phyloP scores from a whole-genome alignment of 176 grass and related monocot genomes.

The Puya raimondii region DNA sequence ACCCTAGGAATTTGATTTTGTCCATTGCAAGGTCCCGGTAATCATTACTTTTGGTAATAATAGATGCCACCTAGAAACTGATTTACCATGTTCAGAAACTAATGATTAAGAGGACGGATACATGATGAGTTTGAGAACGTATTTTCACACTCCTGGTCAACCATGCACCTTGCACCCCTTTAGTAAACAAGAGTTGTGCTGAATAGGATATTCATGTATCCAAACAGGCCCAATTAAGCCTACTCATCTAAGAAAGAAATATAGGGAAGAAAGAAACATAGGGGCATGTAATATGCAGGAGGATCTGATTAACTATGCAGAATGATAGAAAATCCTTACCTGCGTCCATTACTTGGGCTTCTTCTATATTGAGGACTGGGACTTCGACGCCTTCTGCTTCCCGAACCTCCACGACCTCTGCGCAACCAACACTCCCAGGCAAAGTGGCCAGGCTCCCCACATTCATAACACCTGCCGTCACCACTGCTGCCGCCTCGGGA shows the following conservation, averaged over 20 bases:
- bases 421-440: constrained; percentile 12
- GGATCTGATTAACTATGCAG: background rate
- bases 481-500: background rate
- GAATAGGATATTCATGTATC: no score
- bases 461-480: constrained; percentile 21
- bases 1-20: background rate
- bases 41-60: no score
- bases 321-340: constrained; percentile 1
- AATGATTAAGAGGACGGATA: no score
- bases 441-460: constrained; percentile 28
- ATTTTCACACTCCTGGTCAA: no score
- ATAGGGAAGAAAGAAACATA: no score
- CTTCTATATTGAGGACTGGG: constrained; percentile 16
- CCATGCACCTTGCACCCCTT: no score
- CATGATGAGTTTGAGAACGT: no score
- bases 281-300: background rate
- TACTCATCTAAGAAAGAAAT: no score
- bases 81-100: no score
- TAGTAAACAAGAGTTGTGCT: no score
- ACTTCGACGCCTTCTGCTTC: constrained; percentile 17
- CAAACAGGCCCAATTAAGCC: no score
- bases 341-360: constrained; percentile 20
- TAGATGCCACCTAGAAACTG: no score
- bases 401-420: constrained; percentile 7
- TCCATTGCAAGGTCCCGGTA: background rate